A percentile compares a stretch with the other conserved stretches of the same genome.
Evolutionary conservation across 2,329 filamentous ascomycete genomes (phyloP).

Genomic region (Grosmannia huntii): DNA sequence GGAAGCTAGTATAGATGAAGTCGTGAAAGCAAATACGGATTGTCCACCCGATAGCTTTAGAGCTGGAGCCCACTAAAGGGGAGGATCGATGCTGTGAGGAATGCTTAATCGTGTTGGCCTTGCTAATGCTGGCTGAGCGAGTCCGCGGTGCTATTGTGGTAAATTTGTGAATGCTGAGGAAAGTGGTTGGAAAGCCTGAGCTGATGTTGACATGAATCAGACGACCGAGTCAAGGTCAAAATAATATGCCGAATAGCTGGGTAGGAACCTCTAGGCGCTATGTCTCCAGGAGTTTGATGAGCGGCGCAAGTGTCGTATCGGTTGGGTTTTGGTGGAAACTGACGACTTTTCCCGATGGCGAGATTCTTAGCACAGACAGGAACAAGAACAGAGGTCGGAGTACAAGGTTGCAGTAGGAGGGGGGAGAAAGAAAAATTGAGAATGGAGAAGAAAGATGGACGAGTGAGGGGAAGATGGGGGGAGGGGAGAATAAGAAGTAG

Average conservation of each 20-base stretch:
- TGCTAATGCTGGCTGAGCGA: background rate
- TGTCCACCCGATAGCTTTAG: background rate
- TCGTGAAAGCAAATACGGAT: background rate
- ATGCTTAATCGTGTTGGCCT: background rate
- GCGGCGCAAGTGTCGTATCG: background rate
- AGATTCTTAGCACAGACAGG: background rate
- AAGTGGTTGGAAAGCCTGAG: background rate
- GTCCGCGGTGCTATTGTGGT: background rate
- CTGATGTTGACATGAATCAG: background rate
- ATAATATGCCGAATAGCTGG: background rate
- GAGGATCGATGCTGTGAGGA: background rate
- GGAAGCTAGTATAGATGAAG: background rate
- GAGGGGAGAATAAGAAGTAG: background rate
- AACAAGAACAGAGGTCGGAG: background rate
- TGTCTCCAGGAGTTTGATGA: background rate
- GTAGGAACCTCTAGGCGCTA: background rate
- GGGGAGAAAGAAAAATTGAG: background rate
- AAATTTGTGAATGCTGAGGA: background rate
- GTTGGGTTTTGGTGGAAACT: background rate
- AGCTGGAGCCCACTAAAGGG: background rate
- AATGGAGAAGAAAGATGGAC: background rate
- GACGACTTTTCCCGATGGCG: background rate
- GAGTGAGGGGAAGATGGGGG: background rate
- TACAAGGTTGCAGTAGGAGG: background rate
- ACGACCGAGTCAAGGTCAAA: background rate